Evolutionary conservation across 1,139 yeast genomes (phyloP), one percentile per base, ranked within the genome.

Genomic region (Candida pseudocylindracea): DNA sequence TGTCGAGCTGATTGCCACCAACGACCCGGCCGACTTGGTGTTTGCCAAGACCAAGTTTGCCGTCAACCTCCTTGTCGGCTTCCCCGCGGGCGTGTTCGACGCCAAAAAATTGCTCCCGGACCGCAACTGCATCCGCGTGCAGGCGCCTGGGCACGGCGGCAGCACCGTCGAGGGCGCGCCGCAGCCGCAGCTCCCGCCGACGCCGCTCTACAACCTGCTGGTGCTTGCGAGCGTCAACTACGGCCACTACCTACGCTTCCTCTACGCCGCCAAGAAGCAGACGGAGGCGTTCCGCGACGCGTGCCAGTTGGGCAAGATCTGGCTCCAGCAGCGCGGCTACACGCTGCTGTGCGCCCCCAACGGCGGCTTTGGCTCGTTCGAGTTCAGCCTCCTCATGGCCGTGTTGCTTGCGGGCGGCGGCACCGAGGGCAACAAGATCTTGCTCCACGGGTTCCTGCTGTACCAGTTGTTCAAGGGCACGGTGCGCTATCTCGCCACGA

Each of bases 301-400:
- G 2, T 73, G 88, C 41, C 67, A 74, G 11, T 59, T 88, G 34
- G 95, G 95, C 3, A 65, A 85, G 41, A 57, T 88, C 37, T 88
- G 98, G 98, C 60, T 88, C 30, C 64, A 68, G 34, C 96, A 88
- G 53, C 63, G 93, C 40, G 93, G 93, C 0, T 68, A 81, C 37
- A 62, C 67, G 7, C 71, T 93, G 0, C 54, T 65, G 20, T 15
- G 20, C 6, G 42, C 70, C 28, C 58, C 64, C 29, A 57, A 63
- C 33, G 83, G 83, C 31, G 96, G 96, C 0, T 85, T 88, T 50
- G 96, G 96, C 11, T 80, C 76, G 42, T 81, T 81, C 49, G 96
- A 88, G 53, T 83, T 83, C 53, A 73, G 88, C 24, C 56, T 75
- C 31, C 52, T 85, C 33, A 68, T 81, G 72, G 73, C 93, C 31